Evolutionary conservation across 2,329 filamentous ascomycete species (phyloP).

Genomic region (Penicillium sp.): DNA sequence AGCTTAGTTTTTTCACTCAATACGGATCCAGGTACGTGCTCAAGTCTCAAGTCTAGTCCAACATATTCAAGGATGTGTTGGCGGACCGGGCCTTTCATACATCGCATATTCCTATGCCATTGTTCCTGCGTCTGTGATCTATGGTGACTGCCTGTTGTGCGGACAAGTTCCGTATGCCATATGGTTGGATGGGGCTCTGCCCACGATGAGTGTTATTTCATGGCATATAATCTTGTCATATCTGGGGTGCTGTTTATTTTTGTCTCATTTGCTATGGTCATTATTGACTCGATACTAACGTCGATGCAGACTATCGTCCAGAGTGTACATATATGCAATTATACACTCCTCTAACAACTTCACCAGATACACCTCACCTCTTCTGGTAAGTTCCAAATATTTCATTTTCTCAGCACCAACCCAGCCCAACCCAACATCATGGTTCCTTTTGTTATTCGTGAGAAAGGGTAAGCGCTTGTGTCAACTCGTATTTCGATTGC

Average conservation of each 20-base stretch:
- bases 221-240: not conserved
- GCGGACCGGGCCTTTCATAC: not conserved
- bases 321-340: not conserved
- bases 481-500: conserved; percentile 17
- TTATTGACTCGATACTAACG: not conserved
- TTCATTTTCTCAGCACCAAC: not conserved
- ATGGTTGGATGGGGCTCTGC: conserved; percentile 9
- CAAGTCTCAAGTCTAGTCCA: not conserved
- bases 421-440: not conserved
- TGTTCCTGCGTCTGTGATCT: conserved; percentile 7
- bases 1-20: conserved; percentile 1
- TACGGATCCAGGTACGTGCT: conserved; percentile 18
- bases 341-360: not conserved
- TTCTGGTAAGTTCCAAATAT: not conserved
- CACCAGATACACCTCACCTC: not conserved
- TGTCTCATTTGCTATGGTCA: not conserved
- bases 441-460: not conserved
- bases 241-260: not conserved
- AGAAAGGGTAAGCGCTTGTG: conserved; percentile 6
- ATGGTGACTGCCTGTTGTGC: not conserved
- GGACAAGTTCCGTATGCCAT: not conserved
- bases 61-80: not conserved
- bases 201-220: not conserved
- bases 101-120: not conserved
- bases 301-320: not conserved